phyloP scores from a whole-genome alignment of 495 filamentous ascomycete species.

The Bacidia gigantensis region DNA sequence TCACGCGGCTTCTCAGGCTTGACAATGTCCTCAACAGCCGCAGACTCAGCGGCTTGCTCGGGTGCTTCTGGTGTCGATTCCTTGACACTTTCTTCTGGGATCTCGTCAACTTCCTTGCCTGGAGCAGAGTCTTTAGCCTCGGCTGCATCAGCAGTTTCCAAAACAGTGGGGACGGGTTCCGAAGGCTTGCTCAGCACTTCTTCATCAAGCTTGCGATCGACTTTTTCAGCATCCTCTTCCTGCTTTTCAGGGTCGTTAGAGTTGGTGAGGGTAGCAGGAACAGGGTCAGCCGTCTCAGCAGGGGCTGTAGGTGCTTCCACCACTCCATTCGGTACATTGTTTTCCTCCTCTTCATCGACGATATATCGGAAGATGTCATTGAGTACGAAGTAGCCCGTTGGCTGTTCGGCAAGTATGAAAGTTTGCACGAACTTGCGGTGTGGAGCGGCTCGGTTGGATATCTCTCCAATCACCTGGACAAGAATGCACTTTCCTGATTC shows the following conservation, averaged over 20 bases:
- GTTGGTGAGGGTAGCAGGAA: conserved; percentile 21
- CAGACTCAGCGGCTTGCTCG: conserved; percentile 23
- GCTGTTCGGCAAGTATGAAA: conserved; percentile 93
- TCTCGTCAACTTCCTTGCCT: background rate
- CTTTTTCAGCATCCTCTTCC: conserved; percentile 31
- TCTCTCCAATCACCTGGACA: conserved; percentile 94
- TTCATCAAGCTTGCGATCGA: conserved; percentile 45
- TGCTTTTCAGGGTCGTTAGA: conserved; percentile 25
- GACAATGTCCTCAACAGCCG: conserved; percentile 34
- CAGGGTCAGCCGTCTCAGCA: conserved; percentile 26
- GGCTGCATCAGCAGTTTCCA: conserved; percentile 17
- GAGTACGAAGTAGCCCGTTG: conserved; percentile 92
- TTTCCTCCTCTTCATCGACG: conserved; percentile 65
- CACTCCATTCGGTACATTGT: conserved; percentile 27
- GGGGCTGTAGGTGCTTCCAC: conserved; percentile 28
- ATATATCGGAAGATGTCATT: conserved; percentile 97
- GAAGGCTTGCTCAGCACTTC: conserved; percentile 27
- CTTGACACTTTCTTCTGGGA: too few species aligned
- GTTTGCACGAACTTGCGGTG: conserved; percentile 95
- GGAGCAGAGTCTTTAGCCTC: conserved; percentile 16
- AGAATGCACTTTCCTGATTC: conserved; percentile 83
- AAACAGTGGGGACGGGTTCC: conserved; percentile 31
- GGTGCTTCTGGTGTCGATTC: background rate
- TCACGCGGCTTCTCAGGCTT: conserved; percentile 39
- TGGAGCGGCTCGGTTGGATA: conserved; percentile 79